Conservation (phyloP, 2,329 filamentous ascomycete species). For the Ceratocystis cubensis region DNA sequence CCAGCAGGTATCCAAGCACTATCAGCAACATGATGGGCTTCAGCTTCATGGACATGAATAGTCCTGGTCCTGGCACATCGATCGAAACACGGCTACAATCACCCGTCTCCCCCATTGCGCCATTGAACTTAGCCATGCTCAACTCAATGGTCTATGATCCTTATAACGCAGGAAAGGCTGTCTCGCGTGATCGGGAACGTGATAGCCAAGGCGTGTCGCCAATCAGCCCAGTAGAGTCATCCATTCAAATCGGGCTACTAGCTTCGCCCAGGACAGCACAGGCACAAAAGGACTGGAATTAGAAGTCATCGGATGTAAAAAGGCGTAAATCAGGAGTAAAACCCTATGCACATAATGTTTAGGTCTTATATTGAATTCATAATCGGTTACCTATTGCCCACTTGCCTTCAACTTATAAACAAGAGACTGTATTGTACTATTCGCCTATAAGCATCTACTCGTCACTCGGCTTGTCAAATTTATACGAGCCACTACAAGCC, state of each 20-base stretch:
- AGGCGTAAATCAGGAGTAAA: neutral
- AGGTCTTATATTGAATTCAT: neutral
- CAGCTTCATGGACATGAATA: neutral
- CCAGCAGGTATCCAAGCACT: conserved; percentile 15
- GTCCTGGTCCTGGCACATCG: neutral
- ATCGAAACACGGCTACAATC: neutral
- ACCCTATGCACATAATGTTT: neutral
- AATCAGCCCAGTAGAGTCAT: conserved; percentile 8
- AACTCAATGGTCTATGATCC: conserved; percentile 43
- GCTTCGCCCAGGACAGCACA: conserved; percentile 13
- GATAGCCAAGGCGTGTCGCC: conserved; percentile 27
- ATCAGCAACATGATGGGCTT: conserved; percentile 17
- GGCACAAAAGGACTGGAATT: conserved; percentile 10
- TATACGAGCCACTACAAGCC: neutral
- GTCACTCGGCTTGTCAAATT: neutral
- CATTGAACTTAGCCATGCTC: conserved; percentile 28
- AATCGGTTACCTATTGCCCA: too few relatives aligned
- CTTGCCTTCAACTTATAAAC: too few relatives aligned
- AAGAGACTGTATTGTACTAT: too few relatives aligned
- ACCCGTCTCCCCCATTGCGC: conserved; percentile 1
- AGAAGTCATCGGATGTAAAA: neutral
- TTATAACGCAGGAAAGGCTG: conserved; percentile 27
- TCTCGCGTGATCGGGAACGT: conserved; percentile 26
- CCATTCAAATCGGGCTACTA: conserved; percentile 17
- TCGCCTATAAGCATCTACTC: neutral